Percentiles rank a stretch among this genome's conserved stretches.
These are phyloP conservation scores for Geotrichum citri-aurantii DNA, from an alignment of 1,139 yeast genomes.

Conservation along the genomic window DNA sequence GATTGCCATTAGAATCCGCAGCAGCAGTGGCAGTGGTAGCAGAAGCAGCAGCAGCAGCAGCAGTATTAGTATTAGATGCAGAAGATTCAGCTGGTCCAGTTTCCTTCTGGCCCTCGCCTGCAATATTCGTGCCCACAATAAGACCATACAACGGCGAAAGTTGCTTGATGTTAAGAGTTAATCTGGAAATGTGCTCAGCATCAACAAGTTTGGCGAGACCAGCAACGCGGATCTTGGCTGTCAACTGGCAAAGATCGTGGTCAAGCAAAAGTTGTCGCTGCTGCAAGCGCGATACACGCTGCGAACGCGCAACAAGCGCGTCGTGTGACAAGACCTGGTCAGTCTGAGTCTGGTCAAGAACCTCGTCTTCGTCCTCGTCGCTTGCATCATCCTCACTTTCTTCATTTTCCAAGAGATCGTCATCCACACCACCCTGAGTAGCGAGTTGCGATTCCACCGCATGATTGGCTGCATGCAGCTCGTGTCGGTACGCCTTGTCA, in stretches of 20 bases:
- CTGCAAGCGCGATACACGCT: conserved; percentile 7
- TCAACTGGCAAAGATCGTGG: conserved; percentile 19
- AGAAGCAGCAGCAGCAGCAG: background rate
- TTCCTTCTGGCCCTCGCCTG: background rate
- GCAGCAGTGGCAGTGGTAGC: background rate
- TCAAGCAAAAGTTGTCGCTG: conserved; percentile 14
- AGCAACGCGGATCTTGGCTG: conserved; percentile 27
- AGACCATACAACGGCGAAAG: conserved; percentile 21
- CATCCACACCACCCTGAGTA: background rate
- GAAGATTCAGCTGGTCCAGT: background rate
- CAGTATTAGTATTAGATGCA: background rate
- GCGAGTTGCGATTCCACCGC: background rate
- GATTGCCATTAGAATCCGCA: background rate
- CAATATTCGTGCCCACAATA: conserved; percentile 14
- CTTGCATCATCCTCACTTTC: conserved; percentile 1
- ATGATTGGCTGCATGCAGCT: background rate
- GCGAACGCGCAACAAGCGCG: conserved; percentile 6
- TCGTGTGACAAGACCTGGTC: conserved; percentile 13
- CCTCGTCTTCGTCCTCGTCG: conserved; percentile 17
- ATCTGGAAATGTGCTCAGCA: conserved; percentile 20
- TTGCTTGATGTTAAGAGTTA: conserved; percentile 25
- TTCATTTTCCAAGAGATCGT: background rate
- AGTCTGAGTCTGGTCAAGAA: background rate
- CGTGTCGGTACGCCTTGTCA: conserved; percentile 7
- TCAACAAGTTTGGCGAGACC: conserved; percentile 23